phyloP scores from a whole-genome alignment of 768 basidiomycete species.

The Rubroboletus satanas region DNA sequence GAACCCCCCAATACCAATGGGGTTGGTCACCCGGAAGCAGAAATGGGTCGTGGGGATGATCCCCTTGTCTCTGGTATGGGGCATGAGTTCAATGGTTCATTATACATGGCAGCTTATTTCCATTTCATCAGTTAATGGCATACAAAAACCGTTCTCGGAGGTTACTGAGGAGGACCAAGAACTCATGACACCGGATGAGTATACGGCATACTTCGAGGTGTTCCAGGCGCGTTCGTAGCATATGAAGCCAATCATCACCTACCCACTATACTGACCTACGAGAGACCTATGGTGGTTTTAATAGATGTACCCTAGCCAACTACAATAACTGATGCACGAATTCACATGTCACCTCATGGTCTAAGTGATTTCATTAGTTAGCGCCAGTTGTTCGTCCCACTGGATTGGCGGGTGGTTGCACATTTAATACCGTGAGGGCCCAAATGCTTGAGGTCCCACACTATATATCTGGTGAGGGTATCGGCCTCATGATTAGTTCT shows the following conservation, averaged over 20 bases:
- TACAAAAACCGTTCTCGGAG: slow-evolving; percentile 65
- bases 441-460: not conserved
- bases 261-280: slow-evolving; percentile 12
- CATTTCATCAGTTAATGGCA: slow-evolving; percentile 61
- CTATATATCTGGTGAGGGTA: not conserved
- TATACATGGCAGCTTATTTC: not conserved
- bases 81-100: slow-evolving; percentile 1
- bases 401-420: not conserved
- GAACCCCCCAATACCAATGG: slow-evolving; percentile 24
- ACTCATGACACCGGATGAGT: slow-evolving; percentile 90
- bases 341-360: not conserved
- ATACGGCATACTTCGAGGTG: slow-evolving; percentile 74
- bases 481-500: not conserved
- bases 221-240: slow-evolving; percentile 43
- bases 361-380: not conserved
- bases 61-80: slow-evolving; percentile 64
- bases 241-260: not conserved
- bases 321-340: not conserved
- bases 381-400: not conserved
- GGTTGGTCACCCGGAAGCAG: not conserved
- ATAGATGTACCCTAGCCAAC: slow-evolving; percentile 18
- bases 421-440: too few species aligned
- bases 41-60: slow-evolving; percentile 36
- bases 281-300: slow-evolving; percentile 3
- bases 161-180: slow-evolving; percentile 93